Evolutionary conservation across 352 stramenopile species (phyloP), one percentile per base, ranked within the genome.

Genomic region (Vaucheria bursata): DNA sequence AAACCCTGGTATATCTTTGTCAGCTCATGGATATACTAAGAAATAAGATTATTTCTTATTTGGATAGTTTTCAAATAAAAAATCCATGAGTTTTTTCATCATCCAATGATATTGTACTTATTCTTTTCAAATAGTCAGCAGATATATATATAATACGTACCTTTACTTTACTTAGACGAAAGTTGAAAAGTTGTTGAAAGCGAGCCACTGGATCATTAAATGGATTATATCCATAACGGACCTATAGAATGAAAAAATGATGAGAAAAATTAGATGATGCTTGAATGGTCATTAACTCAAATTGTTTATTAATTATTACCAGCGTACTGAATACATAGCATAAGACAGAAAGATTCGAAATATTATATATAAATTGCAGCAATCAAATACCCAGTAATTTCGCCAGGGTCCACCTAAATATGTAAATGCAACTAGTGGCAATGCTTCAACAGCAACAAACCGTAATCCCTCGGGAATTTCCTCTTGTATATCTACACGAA

Each of bases 351-450:
- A n/a, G n/a, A n/a, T n/a, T n/a, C n/a, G n/a, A n/a, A n/a, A n/a
- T n/a, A n/a, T n/a, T n/a, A n/a, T n/a, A n/a, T n/a, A n/a, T n/a
- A n/a, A n/a, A n/a, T n/a, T n/a, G n/a, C n/a, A n/a, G n/a, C n/a
- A n/a, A n/a, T n/a, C n/a, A n/a, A n/a, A n/a, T n/a, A 59, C 45
- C 45, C 45, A 59, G 45, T 59, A 59, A 25, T 59, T 59, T 25
- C 45, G 12, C 12, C 12, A 59, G 45, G 45, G 45, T 25, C 45
- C 45, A 12, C 25, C 25, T 25, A 59, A 18, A 25, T 18, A 18
- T 12, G 45, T 59, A 25, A 18, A 59, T 25, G 45, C 45, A 59
- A 59, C 12, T 12, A 59, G 45, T 59, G 45, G 45, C 45, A 59
- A 25, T 18, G 45, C 12, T 59, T 59, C 45, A 12, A 59, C 45